A percentile compares a stretch with the other conserved stretches of the same genome.
phyloP scores from a whole-genome alignment of 1,139 yeast species.

The Suhomyces chickasaworum region DNA sequence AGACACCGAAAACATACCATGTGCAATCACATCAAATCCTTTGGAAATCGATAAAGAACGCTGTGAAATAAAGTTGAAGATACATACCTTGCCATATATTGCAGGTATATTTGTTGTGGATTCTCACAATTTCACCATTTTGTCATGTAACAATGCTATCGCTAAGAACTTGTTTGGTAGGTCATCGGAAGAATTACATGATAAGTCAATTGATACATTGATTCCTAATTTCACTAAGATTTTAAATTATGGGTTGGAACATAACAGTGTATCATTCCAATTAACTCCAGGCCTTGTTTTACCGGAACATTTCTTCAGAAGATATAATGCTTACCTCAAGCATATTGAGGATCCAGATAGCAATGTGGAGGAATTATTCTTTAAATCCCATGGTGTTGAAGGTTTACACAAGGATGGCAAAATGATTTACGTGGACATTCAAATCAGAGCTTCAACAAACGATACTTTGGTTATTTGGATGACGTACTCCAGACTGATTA shows the following conservation, averaged over 20 bases:
- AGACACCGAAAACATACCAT: slow-evolving; percentile 53
- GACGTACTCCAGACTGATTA: slow-evolving; percentile 66
- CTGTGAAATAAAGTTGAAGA: slow-evolving; percentile 53
- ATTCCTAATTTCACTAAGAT: slow-evolving; percentile 67
- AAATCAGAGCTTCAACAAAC: slow-evolving; percentile 66
- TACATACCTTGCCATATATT: slow-evolving; percentile 80
- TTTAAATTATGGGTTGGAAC: slow-evolving; percentile 49
- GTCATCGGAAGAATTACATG: slow-evolving; percentile 48
- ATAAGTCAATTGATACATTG: slow-evolving; percentile 54
- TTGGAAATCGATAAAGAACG: slow-evolving; percentile 44
- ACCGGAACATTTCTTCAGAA: slow-evolving; percentile 88
- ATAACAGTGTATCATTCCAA: slow-evolving; percentile 38
- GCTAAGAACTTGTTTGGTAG: slow-evolving; percentile 79
- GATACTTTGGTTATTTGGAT: slow-evolving; percentile 76
- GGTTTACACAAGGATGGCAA: slow-evolving; percentile 75
- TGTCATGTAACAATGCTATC: slow-evolving; percentile 77
- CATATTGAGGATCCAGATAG: slow-evolving; percentile 16
- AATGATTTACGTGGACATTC: slow-evolving; percentile 68
- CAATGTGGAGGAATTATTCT: slow-evolving; percentile 41
- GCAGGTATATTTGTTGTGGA: slow-evolving; percentile 84
- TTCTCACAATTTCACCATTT: slow-evolving; percentile 44
- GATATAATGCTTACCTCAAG: slow-evolving; percentile 40
- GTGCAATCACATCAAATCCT: slow-evolving; percentile 68
- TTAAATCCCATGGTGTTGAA: slow-evolving; percentile 64
- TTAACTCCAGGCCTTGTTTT: slow-evolving; percentile 61